Percentiles rank a stretch among this genome's conserved stretches.
phyloP scores from a whole-genome alignment of 2,329 filamentous ascomycete species.

The Magnaporthiopsis rhizophila region DNA sequence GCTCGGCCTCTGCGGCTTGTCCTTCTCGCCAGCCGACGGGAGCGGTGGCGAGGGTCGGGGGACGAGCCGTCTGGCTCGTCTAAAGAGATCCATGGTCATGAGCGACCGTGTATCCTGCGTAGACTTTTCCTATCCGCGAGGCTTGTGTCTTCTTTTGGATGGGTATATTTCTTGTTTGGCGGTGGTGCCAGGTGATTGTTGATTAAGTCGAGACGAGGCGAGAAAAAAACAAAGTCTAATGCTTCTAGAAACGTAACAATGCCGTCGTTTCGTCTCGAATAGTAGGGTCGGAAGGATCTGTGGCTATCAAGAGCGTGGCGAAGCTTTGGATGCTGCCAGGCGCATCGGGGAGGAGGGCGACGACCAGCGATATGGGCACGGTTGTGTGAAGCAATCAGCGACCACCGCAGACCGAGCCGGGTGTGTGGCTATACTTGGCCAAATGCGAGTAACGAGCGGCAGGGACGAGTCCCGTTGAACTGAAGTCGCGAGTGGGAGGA shows the following conservation, averaged over 20 bases:
- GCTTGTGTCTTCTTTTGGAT: background rate
- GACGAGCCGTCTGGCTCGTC: constrained; percentile 44
- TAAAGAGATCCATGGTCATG: constrained; percentile 47
- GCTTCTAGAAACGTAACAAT: background rate
- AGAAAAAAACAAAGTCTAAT: background rate
- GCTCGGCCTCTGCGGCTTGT: constrained; percentile 29
- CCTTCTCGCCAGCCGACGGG: constrained; percentile 45
- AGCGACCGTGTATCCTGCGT: background rate
- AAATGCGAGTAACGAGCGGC: constrained; percentile 7
- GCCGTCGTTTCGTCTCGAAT: background rate
- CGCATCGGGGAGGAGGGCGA: background rate
- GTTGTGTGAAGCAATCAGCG: background rate
- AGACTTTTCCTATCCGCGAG: background rate
- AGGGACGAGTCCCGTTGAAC: constrained; percentile 1
- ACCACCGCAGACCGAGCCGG: background rate
- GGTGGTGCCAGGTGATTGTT: background rate
- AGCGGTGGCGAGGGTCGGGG: constrained; percentile 34
- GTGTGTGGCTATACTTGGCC: background rate
- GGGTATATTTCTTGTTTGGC: background rate
- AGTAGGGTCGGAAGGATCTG: background rate
- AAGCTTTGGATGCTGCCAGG: background rate
- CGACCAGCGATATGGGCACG: background rate
- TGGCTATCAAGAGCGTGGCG: background rate
- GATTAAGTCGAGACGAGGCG: background rate
- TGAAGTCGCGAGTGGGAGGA: background rate